Evolutionary conservation across 805 yeast genomes (phyloP).

Genomic region (Yarrowia porcina): DNA sequence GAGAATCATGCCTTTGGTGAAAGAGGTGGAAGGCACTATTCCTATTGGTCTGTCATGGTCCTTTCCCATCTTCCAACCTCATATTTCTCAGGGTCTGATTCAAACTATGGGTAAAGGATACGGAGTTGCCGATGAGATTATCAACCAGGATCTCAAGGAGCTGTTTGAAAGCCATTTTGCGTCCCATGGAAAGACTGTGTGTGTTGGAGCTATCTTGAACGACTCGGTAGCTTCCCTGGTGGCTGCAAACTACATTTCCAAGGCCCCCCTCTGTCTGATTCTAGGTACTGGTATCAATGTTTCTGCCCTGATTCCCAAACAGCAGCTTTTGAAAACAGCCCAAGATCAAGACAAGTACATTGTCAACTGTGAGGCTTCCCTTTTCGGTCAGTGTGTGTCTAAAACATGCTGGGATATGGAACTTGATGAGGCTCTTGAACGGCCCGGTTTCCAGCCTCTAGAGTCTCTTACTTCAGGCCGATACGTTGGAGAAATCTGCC

Average conservation of each 20-base stretch:
- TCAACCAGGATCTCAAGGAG: conserved; percentile 71
- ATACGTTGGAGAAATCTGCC: conserved; percentile 80
- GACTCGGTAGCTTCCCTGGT: conserved; percentile 86
- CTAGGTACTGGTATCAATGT: conserved; percentile 92
- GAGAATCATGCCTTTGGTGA: conserved; percentile 29
- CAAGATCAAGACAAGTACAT: conserved; percentile 43
- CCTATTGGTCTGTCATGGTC: conserved; percentile 39
- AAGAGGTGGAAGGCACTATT: not conserved
- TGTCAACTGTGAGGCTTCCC: conserved; percentile 90
- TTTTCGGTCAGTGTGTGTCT: conserved; percentile 79
- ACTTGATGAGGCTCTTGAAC: conserved; percentile 59
- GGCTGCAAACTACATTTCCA: conserved; percentile 62
- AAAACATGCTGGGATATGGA: conserved; percentile 68
- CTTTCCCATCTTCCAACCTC: conserved; percentile 36
- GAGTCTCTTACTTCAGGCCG: conserved; percentile 86
- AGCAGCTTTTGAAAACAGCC: conserved; percentile 50
- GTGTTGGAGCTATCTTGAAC: conserved; percentile 77
- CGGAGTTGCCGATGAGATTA: conserved; percentile 62
- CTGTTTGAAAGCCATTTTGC: conserved; percentile 64
- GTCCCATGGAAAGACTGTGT: conserved; percentile 48
- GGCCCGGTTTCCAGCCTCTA: conserved; percentile 80
- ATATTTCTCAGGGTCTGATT: conserved; percentile 32
- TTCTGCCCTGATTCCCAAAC: conserved; percentile 49
- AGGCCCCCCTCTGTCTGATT: conserved; percentile 73
- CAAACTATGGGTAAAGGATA: conserved; percentile 63